These are phyloP conservation scores for Trifolium repens DNA, from an alignment of 306 rosid genomes.

Conservation along the genomic window DNA sequence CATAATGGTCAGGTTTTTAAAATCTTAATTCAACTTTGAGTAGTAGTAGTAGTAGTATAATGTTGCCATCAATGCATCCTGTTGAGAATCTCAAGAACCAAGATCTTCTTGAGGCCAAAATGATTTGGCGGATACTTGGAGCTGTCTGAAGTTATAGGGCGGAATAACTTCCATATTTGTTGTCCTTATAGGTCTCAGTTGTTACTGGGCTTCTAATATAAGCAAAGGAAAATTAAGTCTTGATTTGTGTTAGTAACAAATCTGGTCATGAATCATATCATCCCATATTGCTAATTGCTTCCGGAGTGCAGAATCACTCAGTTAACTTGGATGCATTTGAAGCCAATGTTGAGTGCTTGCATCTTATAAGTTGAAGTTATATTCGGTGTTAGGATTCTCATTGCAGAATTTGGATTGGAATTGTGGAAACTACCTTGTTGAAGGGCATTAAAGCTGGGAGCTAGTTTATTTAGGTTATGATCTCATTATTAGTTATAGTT, in stretches of 20 bases:
- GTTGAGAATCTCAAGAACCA: slow-evolving; percentile 20
- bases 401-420: slow-evolving; percentile 29
- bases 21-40: slow-evolving; percentile 9
- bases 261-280: slow-evolving; percentile 3
- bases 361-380: slow-evolving; percentile 41
- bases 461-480: slow-evolving; percentile 26
- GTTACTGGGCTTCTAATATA: slow-evolving; percentile 20
- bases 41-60: neutral
- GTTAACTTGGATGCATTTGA: slow-evolving; percentile 39
- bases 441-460: slow-evolving; percentile 26
- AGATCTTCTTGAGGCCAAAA: slow-evolving; percentile 26
- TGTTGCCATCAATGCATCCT: slow-evolving; percentile 32
- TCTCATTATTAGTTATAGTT: slow-evolving; percentile 21
- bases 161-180: slow-evolving; percentile 28
- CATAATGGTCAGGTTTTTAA: slow-evolving; percentile 18
- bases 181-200: slow-evolving; percentile 33
- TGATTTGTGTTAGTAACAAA: slow-evolving; percentile 29
- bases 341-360: slow-evolving; percentile 28
- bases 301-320: slow-evolving; percentile 17
- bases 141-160: slow-evolving; percentile 38
- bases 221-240: slow-evolving; percentile 27
- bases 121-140: slow-evolving; percentile 26
- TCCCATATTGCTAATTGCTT: slow-evolving; percentile 23
- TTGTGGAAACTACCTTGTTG: slow-evolving; percentile 17
- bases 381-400: slow-evolving; percentile 21